Evolutionary conservation across 306 rosid genomes (phyloP).

Genomic region (Cicer yamashitae): DNA sequence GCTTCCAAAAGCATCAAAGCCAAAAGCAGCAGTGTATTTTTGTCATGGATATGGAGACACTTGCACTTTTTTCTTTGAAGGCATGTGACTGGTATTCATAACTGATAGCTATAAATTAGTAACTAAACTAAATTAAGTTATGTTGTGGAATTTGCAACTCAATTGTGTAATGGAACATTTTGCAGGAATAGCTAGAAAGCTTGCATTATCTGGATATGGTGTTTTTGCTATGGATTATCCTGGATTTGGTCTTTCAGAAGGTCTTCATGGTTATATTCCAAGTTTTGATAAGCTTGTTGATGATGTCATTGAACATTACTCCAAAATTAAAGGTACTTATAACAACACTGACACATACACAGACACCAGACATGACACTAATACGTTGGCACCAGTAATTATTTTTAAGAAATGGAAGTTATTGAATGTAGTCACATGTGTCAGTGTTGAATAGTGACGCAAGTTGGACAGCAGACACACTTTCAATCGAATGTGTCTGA

Average conservation of each 20-base stretch:
- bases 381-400: too few relatives aligned
- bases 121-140: slow-evolving; percentile 9
- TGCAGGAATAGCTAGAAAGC: slow-evolving; percentile 86
- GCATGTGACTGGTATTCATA: slow-evolving; percentile 56
- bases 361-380: too few relatives aligned
- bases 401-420: too few relatives aligned
- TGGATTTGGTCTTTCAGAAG: slow-evolving; percentile 96
- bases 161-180: slow-evolving; percentile 25
- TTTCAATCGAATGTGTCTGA: too few relatives aligned
- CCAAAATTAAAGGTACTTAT: slow-evolving; percentile 73
- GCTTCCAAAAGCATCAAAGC: slow-evolving; percentile 69
- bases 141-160: slow-evolving; percentile 31
- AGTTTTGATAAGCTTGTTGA: slow-evolving; percentile 78
- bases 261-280: slow-evolving; percentile 80
- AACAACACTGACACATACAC: too few relatives aligned
- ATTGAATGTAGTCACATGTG: too few relatives aligned
- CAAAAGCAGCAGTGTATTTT: slow-evolving; percentile 74
- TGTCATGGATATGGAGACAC: slow-evolving; percentile 98
- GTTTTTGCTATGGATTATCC: slow-evolving; percentile 98
- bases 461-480: too few relatives aligned
- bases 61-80: slow-evolving; percentile 95
- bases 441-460: too few relatives aligned
- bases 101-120: slow-evolving; percentile 12
- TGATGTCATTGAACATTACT: slow-evolving; percentile 78
- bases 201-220: slow-evolving; percentile 73